phyloP scores from a whole-genome alignment of 2,329 filamentous ascomycete genomes.

The Trichoderma afroharzianum region DNA sequence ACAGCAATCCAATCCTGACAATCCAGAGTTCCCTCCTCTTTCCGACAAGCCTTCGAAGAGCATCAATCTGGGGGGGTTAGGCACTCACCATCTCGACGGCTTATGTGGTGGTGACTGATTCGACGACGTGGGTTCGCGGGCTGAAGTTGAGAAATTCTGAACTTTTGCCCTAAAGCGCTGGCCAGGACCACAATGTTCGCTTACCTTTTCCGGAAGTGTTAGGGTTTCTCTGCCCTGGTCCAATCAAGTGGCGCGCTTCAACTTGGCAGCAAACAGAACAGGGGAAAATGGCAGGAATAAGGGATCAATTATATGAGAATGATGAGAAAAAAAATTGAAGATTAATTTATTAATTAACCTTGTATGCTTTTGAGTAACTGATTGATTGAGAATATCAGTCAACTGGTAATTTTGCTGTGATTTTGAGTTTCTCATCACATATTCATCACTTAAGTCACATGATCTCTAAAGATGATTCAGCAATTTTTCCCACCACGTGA shows the following conservation, averaged over 20 bases:
- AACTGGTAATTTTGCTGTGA: not conserved
- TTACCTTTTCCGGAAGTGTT: conserved; percentile 40
- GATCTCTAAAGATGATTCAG: conserved; percentile 1
- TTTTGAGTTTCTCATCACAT: not conserved
- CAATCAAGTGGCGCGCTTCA: conserved; percentile 6
- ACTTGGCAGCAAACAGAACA: not conserved
- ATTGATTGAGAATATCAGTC: not conserved
- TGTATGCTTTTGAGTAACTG: not conserved
- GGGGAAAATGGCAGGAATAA: not conserved
- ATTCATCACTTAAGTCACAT: not conserved
- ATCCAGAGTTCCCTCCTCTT: conserved; percentile 1
- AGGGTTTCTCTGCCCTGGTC: conserved; percentile 41
- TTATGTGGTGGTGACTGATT: conserved; percentile 51
- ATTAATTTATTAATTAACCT: not conserved
- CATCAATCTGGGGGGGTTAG: conserved; percentile 21
- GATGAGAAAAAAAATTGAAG: not conserved
- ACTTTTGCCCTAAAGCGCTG: conserved; percentile 41
- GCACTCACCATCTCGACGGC: conserved; percentile 56
- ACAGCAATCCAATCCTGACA: not conserved
- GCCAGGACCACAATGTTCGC: conserved; percentile 40
- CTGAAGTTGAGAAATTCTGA: conserved; percentile 47
- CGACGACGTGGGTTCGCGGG: conserved; percentile 49
- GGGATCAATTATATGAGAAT: not conserved
- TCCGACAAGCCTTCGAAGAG: not conserved
- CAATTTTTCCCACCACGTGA: not conserved